These are phyloP conservation scores for Lagenidium giganteum DNA, from an alignment of 352 stramenopile species.

Conservation along the genomic window DNA sequence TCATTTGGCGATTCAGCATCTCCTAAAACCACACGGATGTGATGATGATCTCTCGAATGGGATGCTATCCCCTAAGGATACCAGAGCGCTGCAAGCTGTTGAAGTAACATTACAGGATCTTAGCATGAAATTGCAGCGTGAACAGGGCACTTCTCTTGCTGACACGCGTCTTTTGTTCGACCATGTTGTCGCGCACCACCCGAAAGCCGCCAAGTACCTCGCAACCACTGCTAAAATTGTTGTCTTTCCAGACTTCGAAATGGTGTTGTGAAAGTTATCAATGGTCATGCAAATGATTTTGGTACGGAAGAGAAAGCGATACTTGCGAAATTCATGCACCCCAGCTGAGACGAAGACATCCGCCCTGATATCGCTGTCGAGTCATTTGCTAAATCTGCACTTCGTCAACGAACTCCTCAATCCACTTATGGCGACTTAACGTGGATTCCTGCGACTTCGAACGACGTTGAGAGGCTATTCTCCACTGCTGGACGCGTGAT, in stretches of 20 bases:
- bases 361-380: too few relatives aligned
- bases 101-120: constrained; percentile 19
- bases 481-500: constrained; percentile 1
- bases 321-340: too few relatives aligned
- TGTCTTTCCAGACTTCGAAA: constrained; percentile 1
- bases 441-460: constrained; percentile 9
- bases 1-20: constrained; percentile 10
- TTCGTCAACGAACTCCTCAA: too few relatives aligned
- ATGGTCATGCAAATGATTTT: background rate
- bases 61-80: too few relatives aligned
- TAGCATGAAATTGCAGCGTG: constrained; percentile 8
- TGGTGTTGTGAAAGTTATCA: background rate
- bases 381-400: too few relatives aligned
- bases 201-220: background rate
- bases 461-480: constrained; percentile 8
- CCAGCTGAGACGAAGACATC: too few relatives aligned
- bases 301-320: too few relatives aligned
- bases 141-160: background rate
- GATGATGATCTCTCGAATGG: constrained; percentile 12
- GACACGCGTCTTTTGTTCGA: constrained; percentile 4
- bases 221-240: background rate
- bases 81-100: too few relatives aligned
- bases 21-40: background rate
- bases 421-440: background rate
- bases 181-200: constrained; percentile 2